Evolutionary conservation across 1,139 yeast species (phyloP), one percentile per base, ranked within the genome.

Genomic region (Candida pseudocylindracea): DNA sequence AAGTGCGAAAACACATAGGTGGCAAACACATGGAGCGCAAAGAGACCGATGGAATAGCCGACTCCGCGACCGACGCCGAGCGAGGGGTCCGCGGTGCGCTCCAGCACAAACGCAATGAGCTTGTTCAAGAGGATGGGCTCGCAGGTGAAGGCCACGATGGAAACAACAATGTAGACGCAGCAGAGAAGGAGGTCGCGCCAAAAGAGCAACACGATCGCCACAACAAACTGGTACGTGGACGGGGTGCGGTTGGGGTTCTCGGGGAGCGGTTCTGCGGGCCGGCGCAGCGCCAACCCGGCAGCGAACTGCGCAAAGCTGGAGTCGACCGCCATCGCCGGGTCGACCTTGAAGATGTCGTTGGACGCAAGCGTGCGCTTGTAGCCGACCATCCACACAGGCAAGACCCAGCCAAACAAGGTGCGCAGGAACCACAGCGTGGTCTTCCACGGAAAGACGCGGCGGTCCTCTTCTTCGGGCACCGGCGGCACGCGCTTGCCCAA

Each of bases 341-440:
- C 60, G 34, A 76, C 55, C 30, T 52, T 51, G 49, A 56, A 75
- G 35, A 78, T 48, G 48, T 78, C 92, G 34, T 65, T 61, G 7
- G 71, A 67, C 33, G 67, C 68, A 28, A 78, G 49, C 0, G 80
- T 71, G 42, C 92, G 59, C 36, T 60, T 60, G 45, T 76, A 78
- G 1, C 92, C 92, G 3, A 63, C 65, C 29, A 52, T 57, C 43
- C 66, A 48, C 13, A 66, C 43, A 1, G 72, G 72, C 30, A 42
- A 37, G 33, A 66, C 40, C 67, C 71, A 63, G 61, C 65, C 56
- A 47, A 65, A 65, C 42, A 70, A 62, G 1, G 55, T 31, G 36
- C 48, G 43, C 28, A 13, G 8, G 10, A 31, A 4, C 28, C 27
- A 24, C 26, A 28, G 28, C n/a, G 8, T 12, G 31, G 26, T n/a